These are phyloP conservation scores for Melampsora occidentalis DNA, from an alignment of 1,284 basidiomycete species.

Conservation along the genomic window DNA sequence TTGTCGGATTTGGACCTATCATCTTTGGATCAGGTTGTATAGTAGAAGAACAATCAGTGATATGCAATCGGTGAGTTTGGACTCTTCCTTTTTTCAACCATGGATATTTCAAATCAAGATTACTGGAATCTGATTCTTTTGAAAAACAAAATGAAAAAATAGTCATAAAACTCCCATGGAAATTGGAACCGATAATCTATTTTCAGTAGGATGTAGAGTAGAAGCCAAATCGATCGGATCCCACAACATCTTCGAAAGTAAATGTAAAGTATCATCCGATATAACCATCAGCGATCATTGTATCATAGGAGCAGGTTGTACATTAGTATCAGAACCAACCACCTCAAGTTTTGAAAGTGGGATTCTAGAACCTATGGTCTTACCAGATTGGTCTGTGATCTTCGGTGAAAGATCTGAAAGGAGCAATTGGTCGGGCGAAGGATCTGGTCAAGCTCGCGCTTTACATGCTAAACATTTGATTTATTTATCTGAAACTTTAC, in stretches of 20 bases:
- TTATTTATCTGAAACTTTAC: constrained; percentile 34
- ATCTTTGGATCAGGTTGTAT: constrained; percentile 41
- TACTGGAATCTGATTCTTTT: too few species aligned
- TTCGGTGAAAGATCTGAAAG: constrained; percentile 23
- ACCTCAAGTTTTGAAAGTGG: background rate
- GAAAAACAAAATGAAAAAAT: background rate
- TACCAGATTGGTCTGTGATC: constrained; percentile 16
- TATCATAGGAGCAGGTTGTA: constrained; percentile 29
- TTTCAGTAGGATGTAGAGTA: constrained; percentile 40
- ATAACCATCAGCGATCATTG: constrained; percentile 13
- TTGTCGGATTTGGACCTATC: constrained; percentile 37
- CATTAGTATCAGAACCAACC: constrained; percentile 17
- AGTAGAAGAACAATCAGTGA: constrained; percentile 37
- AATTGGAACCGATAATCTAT: constrained; percentile 31
- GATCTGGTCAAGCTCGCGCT: constrained; percentile 16
- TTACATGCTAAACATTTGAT: constrained; percentile 39
- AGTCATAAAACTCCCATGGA: constrained; percentile 25
- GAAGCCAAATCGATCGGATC: constrained; percentile 31
- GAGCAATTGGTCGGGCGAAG: constrained; percentile 29
- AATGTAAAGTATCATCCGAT: constrained; percentile 22
- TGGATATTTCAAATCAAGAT: too few species aligned
- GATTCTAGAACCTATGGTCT: background rate
- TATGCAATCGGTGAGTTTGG: constrained; percentile 26
- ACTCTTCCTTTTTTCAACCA: background rate
- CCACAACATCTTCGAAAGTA: constrained; percentile 32